Percentiles rank a stretch among this genome's conserved stretches.
These are phyloP conservation scores for Dendrobium officinale DNA, from an alignment of 106 monocot species.

Conservation along the genomic window DNA sequence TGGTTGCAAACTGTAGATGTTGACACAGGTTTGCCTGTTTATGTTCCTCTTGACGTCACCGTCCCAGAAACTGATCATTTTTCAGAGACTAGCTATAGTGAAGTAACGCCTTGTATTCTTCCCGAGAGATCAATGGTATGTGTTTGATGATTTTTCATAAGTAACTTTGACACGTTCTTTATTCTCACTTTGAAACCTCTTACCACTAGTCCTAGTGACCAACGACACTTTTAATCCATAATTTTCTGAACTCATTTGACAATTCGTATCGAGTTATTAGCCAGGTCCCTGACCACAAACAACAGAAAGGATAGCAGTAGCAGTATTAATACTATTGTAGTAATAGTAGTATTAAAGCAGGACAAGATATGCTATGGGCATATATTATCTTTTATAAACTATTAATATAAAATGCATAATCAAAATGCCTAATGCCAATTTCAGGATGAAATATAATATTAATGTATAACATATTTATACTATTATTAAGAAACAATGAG, in stretches of 20 bases:
- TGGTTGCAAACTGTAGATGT: slow-evolving; percentile 94
- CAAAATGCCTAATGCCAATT: no score
- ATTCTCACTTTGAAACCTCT: not conserved
- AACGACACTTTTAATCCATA: not conserved
- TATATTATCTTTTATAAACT: no score
- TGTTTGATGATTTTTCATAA: slow-evolving; percentile 2
- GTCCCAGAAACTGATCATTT: slow-evolving; percentile 68
- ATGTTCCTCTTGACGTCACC: slow-evolving; percentile 84
- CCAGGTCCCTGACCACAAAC: not conserved
- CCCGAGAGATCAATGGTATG: slow-evolving; percentile 89
- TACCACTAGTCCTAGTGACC: no score
- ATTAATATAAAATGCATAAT: no score
- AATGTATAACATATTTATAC: no score
- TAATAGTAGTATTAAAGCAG: not conserved
- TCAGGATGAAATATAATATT: no score
- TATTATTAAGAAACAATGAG: no score
- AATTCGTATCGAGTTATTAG: not conserved
- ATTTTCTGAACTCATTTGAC: not conserved
- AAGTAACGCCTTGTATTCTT: slow-evolving; percentile 91
- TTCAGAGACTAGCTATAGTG: slow-evolving; percentile 74
- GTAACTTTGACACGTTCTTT: not conserved
- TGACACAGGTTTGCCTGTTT: slow-evolving; percentile 86
- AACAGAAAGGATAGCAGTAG: not conserved
- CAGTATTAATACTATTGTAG: not conserved
- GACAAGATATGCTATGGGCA: no score